Base-by-base conservation (phyloP, 768 basidiomycete species). In the Clitopilus passeckerianus region DNA sequence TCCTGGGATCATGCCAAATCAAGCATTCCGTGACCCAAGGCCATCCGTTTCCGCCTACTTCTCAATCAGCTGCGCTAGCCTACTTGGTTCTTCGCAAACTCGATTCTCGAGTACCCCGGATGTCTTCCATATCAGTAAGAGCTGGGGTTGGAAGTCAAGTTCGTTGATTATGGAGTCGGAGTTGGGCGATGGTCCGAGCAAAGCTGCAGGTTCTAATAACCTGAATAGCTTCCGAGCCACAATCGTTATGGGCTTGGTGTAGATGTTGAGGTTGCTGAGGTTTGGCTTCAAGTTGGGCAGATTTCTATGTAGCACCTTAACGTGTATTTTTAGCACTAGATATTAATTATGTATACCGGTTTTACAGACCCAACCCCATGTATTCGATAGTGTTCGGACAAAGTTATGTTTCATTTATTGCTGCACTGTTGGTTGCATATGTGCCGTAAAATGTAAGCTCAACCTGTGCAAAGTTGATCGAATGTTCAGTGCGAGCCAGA, bases 81-180 rank as follows among this genome's bases (percentile, higher is more conserved):
- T 87, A 16, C 87, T 89, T 6, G 93, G 95, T 2, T 85, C 91
- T 6, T 87, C 87, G 30, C 79, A 93, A 67, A 94, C 91, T 56
- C 80, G 86, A 37, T 96, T 96, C 70, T 83, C 87, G 53, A 94
- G 91, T 63, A 83, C 87, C 2, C 95, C 95, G 1, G 95, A 97
- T 67, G 79, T 83, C 46, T 96, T 97, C 68, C 80, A 86, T 27
- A 79, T 93, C 50, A 86, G 86, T 60, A 92, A 95, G 77, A 92
- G 90, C 62, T 96, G 93, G 95, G 95, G 94, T 0, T 95, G 94
- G 94, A 94, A 93, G 74, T 77, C 78, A 14, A 80, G 80, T 60
- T 76, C 80, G 12, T 63, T 81, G 60, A 68, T 72, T 69, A 78
- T 77, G 57, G 84, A 81, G 58, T 77, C 76, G 61, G 73, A 81